phyloP scores from a whole-genome alignment of 106 monocot species.

The Alisma plantagoaquatica region DNA sequence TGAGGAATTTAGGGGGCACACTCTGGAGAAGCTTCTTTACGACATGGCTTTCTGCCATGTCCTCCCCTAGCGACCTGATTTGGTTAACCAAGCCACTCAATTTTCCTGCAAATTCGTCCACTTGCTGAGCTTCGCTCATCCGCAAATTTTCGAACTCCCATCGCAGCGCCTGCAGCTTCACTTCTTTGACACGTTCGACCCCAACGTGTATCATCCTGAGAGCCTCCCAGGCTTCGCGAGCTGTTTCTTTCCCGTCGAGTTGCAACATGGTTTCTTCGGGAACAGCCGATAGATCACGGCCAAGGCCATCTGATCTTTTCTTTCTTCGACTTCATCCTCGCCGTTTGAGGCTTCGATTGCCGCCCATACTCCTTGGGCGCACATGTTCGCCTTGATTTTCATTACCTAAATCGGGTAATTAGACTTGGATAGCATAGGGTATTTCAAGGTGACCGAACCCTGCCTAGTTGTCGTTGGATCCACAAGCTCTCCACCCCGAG shows the following conservation, averaged over 20 bases:
- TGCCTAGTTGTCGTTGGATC: no score
- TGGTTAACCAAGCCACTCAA: neutral
- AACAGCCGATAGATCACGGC: neutral
- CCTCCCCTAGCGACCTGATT: neutral
- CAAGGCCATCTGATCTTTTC: constrained; percentile 4
- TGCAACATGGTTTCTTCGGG: neutral
- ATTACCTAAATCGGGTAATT: constrained; percentile 1
- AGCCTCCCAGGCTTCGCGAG: neutral
- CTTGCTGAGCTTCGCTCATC: neutral
- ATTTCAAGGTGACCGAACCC: neutral
- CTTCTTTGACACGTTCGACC: constrained; percentile 3
- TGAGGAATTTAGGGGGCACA: neutral
- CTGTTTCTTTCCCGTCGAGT: neutral
- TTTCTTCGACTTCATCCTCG: no score
- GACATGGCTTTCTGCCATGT: neutral
- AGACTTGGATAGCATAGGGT: neutral
- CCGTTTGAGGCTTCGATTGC: no score
- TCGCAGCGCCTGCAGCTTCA: neutral
- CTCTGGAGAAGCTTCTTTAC: neutral
- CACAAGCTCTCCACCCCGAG: no score
- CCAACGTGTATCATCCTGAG: constrained; percentile 1
- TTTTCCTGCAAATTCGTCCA: neutral
- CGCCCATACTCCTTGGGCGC: constrained; percentile 2
- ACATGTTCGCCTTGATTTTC: neutral
- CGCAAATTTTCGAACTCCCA: neutral